phyloP scores from a whole-genome alignment of 129 eudicot genomes.

The Flaveria ramosissima region DNA sequence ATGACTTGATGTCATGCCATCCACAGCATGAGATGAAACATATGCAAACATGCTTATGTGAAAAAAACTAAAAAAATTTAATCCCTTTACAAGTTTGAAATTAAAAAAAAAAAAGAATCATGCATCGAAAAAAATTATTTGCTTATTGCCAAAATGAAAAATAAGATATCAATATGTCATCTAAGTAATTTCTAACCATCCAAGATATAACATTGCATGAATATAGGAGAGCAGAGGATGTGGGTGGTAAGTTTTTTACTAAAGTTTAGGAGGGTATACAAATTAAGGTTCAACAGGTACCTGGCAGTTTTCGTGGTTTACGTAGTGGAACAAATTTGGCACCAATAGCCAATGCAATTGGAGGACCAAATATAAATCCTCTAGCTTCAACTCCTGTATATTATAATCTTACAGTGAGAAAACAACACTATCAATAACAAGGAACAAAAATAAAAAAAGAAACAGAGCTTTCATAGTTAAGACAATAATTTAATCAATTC shows the following conservation, averaged over 20 bases:
- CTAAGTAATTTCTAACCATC: not conserved
- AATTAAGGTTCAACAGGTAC: constrained; percentile 31
- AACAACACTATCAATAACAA: not conserved
- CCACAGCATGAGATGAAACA: not conserved
- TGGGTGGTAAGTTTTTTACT: not conserved
- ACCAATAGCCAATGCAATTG: constrained; percentile 94
- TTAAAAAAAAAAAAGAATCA: not conserved
- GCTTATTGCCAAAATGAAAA: not conserved
- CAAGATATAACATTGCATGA: too few species aligned
- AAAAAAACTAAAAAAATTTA: not conserved
- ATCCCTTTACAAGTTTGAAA: not conserved
- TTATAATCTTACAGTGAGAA: constrained; percentile 14
- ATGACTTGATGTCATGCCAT: not conserved
- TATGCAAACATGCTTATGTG: not conserved
- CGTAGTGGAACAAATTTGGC: constrained; percentile 95
- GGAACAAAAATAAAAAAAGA: not conserved
- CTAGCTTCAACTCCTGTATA: constrained; percentile 92
- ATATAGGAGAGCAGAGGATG: not conserved
- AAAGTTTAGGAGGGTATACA: not conserved
- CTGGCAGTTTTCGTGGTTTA: constrained; percentile 87
- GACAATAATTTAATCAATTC: constrained; percentile 1
- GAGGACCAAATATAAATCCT: constrained; percentile 94
- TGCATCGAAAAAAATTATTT: not conserved
- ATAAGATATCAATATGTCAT: not conserved
- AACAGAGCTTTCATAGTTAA: constrained; percentile 17